Evolutionary conservation across 805 yeast species (phyloP).

Genomic region (Wickerhamomyces sydowiorum): DNA sequence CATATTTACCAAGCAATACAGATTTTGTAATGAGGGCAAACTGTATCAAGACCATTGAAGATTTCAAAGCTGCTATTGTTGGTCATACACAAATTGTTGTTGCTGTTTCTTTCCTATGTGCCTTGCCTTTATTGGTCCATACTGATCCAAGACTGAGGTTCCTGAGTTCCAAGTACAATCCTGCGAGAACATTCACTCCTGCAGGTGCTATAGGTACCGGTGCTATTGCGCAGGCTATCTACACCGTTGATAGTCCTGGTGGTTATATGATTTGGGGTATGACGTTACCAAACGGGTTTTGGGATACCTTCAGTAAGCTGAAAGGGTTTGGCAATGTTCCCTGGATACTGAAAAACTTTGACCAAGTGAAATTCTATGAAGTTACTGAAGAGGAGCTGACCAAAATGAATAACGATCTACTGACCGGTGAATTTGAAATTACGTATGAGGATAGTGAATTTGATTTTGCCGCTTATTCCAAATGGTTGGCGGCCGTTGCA

Average conservation of each 20-base stretch:
- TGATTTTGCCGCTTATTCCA: conserved; percentile 26
- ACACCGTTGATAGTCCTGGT: conserved; percentile 27
- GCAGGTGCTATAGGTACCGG: conserved; percentile 27
- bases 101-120: conserved; percentile 27
- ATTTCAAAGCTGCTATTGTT: conserved; percentile 19
- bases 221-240: conserved; percentile 22
- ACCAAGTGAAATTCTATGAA: conserved; percentile 30
- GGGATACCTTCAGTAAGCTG: conserved; percentile 29
- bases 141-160: conserved; percentile 25
- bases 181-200: conserved; percentile 27
- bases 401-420: conserved; percentile 22
- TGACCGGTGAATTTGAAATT: conserved; percentile 24
- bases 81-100: conserved; percentile 23
- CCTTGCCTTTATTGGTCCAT: conserved; percentile 22
- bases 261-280: conserved; percentile 30
- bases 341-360: conserved; percentile 28
- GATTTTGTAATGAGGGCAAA: conserved; percentile 24
- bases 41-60: conserved; percentile 19
- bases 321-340: conserved; percentile 18
- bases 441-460: conserved; percentile 24
- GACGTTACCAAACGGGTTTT: conserved; percentile 24
- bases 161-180: conserved; percentile 23
- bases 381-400: conserved; percentile 26
- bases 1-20: conserved; percentile 24
- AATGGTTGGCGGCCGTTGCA: conserved; percentile 23